These are phyloP conservation scores for Cydonia oblonga DNA, from an alignment of 331 rosid genomes.

Conservation along the genomic window DNA sequence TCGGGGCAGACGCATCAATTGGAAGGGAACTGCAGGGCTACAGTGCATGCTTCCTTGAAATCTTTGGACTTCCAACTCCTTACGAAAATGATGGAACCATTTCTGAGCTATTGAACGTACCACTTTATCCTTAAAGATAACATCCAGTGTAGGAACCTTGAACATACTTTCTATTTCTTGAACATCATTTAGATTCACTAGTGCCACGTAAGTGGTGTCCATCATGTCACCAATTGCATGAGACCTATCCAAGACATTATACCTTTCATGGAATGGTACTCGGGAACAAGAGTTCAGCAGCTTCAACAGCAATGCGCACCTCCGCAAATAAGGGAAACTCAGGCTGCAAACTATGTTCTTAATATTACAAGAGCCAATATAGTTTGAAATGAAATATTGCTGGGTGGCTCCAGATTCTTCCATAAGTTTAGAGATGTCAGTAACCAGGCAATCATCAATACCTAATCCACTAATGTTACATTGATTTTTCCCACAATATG, in stretches of 20 bases:
- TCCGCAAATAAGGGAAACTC: conserved; percentile 76
- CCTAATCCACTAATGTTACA: conserved; percentile 30
- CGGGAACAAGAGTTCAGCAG: conserved; percentile 48
- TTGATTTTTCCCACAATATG: conserved; percentile 39
- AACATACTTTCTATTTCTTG: conserved; percentile 71
- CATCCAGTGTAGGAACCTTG: conserved; percentile 63
- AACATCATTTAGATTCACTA: conserved; percentile 46
- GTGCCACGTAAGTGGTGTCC: conserved; percentile 30
- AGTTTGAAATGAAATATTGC: conserved; percentile 50
- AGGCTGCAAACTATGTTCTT: conserved; percentile 50
- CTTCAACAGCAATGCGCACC: conserved; percentile 78
- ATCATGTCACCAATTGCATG: conserved; percentile 28
- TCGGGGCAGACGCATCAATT: conserved; percentile 68
- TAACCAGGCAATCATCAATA: conserved; percentile 47
- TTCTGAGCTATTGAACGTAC: conserved; percentile 44
- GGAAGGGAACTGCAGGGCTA: conserved; percentile 80
- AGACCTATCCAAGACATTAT: conserved; percentile 36
- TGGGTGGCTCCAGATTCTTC: conserved; percentile 34
- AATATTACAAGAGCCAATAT: conserved; percentile 42
- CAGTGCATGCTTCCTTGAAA: conserved; percentile 32
- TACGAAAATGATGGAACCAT: conserved; percentile 69
- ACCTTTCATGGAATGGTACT: conserved; percentile 56
- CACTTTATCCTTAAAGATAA: conserved; percentile 54
- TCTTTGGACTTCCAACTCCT: conserved; percentile 36
- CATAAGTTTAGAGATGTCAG: conserved; percentile 54